A percentile compares a stretch with the other conserved stretches of the same genome.
Conservation (phyloP, 805 yeast genomes). For the Brettanomyces naardenensis region DNA sequence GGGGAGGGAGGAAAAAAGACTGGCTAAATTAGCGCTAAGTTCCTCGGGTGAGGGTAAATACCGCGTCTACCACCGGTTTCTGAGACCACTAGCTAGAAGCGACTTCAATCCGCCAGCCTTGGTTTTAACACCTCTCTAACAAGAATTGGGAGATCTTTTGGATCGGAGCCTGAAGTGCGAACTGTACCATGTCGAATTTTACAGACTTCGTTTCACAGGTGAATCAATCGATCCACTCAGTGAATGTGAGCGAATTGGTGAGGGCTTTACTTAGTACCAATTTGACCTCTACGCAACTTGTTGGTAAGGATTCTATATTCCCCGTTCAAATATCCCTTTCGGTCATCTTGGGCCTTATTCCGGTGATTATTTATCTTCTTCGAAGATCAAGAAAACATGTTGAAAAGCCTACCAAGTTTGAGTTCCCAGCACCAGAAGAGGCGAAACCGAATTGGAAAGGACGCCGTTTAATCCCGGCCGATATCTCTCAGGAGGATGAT, state of each 20-base stretch:
- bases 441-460: slow-evolving; percentile 93
- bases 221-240: slow-evolving; percentile 16
- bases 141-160: no score
- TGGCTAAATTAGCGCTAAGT: no score
- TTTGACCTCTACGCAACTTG: slow-evolving; percentile 4
- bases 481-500: slow-evolving; percentile 50
- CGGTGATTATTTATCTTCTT: slow-evolving; percentile 15
- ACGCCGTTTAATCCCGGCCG: slow-evolving; percentile 58
- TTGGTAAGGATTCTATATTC: slow-evolving; percentile 9
- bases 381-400: slow-evolving; percentile 17
- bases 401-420: slow-evolving; percentile 37
- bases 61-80: no score
- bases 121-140: no score
- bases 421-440: slow-evolving; percentile 59
- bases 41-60: no score
- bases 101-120: no score
- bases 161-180: no score
- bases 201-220: slow-evolving; percentile 16
- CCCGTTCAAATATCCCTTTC: slow-evolving; percentile 25
- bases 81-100: no score
- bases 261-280: slow-evolving; percentile 10
- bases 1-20: no score
- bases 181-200: slow-evolving; percentile 9
- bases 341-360: slow-evolving; percentile 17
- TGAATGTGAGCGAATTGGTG: slow-evolving; percentile 13